Conservation (phyloP, 345 rosid species). For the Acer saccharum region DNA sequence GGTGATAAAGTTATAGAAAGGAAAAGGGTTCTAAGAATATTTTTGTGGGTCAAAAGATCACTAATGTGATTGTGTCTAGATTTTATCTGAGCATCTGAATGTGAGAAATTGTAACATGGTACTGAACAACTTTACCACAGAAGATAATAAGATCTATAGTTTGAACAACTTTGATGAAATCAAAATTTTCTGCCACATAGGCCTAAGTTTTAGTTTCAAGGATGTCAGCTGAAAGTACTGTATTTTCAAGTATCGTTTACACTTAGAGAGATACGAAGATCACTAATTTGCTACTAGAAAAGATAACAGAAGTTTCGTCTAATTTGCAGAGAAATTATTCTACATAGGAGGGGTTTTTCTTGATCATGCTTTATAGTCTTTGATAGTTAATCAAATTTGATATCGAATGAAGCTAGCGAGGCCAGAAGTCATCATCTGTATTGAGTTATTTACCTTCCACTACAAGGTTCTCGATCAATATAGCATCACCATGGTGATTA, state of each 20-base stretch:
- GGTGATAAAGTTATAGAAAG: no score
- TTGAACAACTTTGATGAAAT: background rate
- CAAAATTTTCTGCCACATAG: background rate
- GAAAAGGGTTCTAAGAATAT: no score
- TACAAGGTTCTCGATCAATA: slow-evolving; percentile 5
- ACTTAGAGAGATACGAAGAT: background rate
- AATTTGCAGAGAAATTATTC: background rate
- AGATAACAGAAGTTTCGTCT: background rate
- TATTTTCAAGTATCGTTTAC: background rate
- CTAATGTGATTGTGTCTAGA: background rate
- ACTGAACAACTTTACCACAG: background rate
- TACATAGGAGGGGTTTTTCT: background rate
- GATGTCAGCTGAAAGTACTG: background rate
- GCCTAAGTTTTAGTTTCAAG: background rate
- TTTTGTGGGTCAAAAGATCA: no score
- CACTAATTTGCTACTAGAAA: background rate
- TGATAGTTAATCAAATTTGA: slow-evolving; percentile 18
- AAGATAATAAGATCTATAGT: background rate
- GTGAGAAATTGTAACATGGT: background rate
- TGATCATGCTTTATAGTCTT: background rate
- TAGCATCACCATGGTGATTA: slow-evolving; percentile 11
- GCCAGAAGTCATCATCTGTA: background rate
- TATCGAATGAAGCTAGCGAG: background rate
- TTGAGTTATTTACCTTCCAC: slow-evolving; percentile 19
- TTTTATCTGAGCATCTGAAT: background rate